A percentile compares a stretch with the other conserved stretches of the same genome.
These are phyloP conservation scores for Suillus lakei DNA, from an alignment of 768 basidiomycete genomes.

Conservation along the genomic window DNA sequence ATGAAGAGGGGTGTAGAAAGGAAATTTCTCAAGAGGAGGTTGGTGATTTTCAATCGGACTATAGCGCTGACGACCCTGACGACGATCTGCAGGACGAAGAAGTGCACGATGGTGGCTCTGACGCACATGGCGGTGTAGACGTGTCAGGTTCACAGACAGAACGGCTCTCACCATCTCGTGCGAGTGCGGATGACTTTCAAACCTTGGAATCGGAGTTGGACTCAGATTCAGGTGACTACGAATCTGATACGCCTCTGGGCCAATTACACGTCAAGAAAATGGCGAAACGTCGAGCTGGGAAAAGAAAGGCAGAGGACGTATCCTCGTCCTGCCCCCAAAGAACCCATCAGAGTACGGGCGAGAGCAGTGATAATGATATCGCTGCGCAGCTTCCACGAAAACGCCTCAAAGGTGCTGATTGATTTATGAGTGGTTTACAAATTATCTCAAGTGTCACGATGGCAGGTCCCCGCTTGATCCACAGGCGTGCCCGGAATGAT, in stretches of 20 bases:
- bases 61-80: not conserved
- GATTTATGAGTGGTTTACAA: not conserved
- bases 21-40: not conserved
- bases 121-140: not conserved
- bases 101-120: not conserved
- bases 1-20: not conserved
- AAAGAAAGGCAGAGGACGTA: not conserved
- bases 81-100: not conserved
- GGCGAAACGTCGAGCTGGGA: not conserved
- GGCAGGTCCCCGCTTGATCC: not conserved
- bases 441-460: not conserved
- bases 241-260: not conserved
- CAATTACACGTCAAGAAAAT: not conserved
- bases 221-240: conserved; percentile 1
- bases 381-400: not conserved
- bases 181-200: not conserved
- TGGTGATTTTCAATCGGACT: not conserved
- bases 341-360: too few species aligned
- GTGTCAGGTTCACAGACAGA: not conserved
- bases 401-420: conserved; percentile 2
- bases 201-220: not conserved
- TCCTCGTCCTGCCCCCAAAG: not conserved
- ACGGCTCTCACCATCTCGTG: not conserved
- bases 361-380: not conserved
- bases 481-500: not conserved